Evolutionary conservation across 495 filamentous ascomycete species (phyloP).

Genomic region (Penicillium desertorum): DNA sequence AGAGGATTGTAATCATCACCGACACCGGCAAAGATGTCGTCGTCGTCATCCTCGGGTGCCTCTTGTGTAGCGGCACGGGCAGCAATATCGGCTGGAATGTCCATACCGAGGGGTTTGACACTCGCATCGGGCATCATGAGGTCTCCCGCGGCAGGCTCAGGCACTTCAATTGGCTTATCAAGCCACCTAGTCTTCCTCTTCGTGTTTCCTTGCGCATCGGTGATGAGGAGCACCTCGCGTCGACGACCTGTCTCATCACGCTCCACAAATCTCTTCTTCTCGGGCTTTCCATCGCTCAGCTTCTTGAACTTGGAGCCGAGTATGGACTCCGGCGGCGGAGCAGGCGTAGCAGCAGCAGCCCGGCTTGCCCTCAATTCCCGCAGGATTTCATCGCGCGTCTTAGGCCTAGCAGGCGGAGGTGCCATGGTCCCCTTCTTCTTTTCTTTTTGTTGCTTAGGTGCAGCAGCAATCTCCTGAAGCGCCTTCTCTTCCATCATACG

Average conservation of each 20-base stretch:
- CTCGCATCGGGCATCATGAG: constrained; percentile 66
- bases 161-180: constrained; percentile 45
- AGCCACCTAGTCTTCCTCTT: constrained; percentile 72
- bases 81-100: constrained; percentile 60
- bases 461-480: constrained; percentile 49
- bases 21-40: constrained; percentile 84
- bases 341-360: constrained; percentile 55
- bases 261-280: constrained; percentile 72
- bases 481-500: constrained; percentile 62
- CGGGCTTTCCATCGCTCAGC: constrained; percentile 57
- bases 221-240: constrained; percentile 79
- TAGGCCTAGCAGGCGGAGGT: constrained; percentile 61
- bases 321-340: constrained; percentile 49
- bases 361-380: constrained; percentile 76
- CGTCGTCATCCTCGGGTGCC: constrained; percentile 50
- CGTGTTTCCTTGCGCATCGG: constrained; percentile 82
- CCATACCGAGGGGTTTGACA: constrained; percentile 71
- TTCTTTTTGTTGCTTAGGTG: constrained; percentile 51
- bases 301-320: constrained; percentile 81
- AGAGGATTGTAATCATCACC: constrained; percentile 88
- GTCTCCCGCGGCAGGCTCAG: constrained; percentile 30
- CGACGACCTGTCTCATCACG: constrained; percentile 63
- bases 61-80: constrained; percentile 37
- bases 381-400: constrained; percentile 80
- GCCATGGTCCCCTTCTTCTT: constrained; percentile 80